Base-by-base conservation (phyloP, 345 rosid species). In the Leavenworthia alabamica region DNA sequence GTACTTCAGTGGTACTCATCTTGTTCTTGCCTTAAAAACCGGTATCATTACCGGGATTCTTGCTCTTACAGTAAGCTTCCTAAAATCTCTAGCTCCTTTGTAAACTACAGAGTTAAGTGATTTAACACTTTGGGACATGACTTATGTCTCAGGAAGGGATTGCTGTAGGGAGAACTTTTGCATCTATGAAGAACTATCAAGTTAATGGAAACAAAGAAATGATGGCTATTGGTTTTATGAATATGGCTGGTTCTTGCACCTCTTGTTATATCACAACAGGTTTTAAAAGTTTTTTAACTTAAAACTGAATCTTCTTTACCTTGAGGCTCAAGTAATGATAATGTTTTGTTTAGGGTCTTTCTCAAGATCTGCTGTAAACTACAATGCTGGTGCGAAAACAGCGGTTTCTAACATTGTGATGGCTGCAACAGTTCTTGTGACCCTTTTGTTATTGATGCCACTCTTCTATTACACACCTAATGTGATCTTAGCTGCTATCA, bases 121-220 rank as follows among this genome's bases (percentile, higher is more conserved):
- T n/a, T 22, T 58, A 19, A 16, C 2, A n/a, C n/a, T n/a, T n/a
- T n/a, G n/a, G n/a, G n/a, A n/a, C n/a, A n/a, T n/a, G n/a, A n/a
- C n/a, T n/a, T n/a, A n/a, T n/a, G n/a, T 20, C 22, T 4, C 60
- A 94, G 99, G 97, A 94, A 83, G 99, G 97, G 67, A 94, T 94
- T 61, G 97, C 97, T 4, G 97, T 94, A 13, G 99, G 99, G 57
- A 90, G 99, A 64, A 94, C 97, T 15, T 90, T 90, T 82, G 97
- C 99, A 41, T 46, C 90, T 15, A 56, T 94, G 39, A 78, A 79
- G 60, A 88, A 88, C 69, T 94, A 94, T 69, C 96, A 88, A 71
- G 87, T 94, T 42, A 96, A 90, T 60, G 99, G 96, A 6, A 94
- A 90, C 84, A 88, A 94, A 78, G 99, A 94, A 81, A 94, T 90